Conservation (phyloP, 139 green algal genomes). For the Yamagishiella unicocca region DNA sequence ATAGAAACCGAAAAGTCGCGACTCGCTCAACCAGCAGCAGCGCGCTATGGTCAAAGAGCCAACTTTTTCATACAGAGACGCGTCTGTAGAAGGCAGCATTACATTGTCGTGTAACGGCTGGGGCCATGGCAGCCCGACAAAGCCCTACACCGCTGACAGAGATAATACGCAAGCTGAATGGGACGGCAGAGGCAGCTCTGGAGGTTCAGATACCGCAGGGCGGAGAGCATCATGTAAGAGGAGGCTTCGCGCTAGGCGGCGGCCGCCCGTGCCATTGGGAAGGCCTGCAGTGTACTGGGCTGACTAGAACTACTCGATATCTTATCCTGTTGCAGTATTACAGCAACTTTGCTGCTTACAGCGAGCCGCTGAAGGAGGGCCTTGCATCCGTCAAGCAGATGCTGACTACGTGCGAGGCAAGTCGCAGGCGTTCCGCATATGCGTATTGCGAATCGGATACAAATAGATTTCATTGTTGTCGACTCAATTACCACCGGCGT, state of each 20-base stretch:
- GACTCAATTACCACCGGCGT: too few relatives aligned
- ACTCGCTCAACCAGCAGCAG: neutral
- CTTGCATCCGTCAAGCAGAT: constrained; percentile 5
- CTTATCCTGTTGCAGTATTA: constrained; percentile 59
- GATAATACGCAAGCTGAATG: neutral
- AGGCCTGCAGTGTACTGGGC: neutral
- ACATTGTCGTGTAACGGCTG: neutral
- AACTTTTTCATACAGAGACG: neutral
- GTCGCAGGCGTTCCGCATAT: too few relatives aligned
- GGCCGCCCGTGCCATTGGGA: neutral
- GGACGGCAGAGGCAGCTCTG: neutral
- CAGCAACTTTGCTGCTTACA: constrained; percentile 53
- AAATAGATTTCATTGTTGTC: too few relatives aligned
- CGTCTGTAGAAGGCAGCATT: neutral
- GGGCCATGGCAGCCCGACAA: neutral
- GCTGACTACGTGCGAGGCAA: constrained; percentile 40
- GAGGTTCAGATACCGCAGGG: constrained; percentile 15
- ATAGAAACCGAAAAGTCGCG: neutral
- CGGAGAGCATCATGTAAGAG: constrained; percentile 21
- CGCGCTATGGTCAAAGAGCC: neutral
- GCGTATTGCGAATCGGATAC: too few relatives aligned
- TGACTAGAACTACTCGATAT: too few relatives aligned
- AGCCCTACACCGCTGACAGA: neutral
- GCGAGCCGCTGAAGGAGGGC: neutral
- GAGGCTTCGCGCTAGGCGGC: neutral